Conservation (phyloP, 371 early-diverging fungal species). For the Dinochytrium kinnereticum region DNA sequence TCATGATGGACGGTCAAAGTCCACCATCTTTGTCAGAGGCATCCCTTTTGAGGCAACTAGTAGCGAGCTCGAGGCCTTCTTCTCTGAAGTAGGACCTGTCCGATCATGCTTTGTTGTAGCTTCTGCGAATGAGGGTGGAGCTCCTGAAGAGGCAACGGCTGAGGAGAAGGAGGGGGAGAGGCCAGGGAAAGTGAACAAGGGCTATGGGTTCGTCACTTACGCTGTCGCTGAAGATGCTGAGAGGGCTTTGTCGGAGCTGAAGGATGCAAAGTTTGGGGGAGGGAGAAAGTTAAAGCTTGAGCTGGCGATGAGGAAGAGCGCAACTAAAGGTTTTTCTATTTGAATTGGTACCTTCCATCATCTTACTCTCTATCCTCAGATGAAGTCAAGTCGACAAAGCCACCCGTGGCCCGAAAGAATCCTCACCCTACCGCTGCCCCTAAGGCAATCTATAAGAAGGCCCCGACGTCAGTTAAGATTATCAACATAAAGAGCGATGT, state of each 20-base stretch:
- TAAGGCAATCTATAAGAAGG: background rate
- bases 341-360: background rate
- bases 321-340: slow-evolving; percentile 4
- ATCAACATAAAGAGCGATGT: slow-evolving; percentile 47
- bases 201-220: slow-evolving; percentile 91
- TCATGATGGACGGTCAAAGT: slow-evolving; percentile 47
- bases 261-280: slow-evolving; percentile 68
- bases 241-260: slow-evolving; percentile 67
- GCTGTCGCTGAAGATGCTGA: slow-evolving; percentile 89
- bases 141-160: slow-evolving; percentile 29
- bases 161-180: slow-evolving; percentile 14
- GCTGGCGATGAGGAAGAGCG: slow-evolving; percentile 70
- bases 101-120: slow-evolving; percentile 87
- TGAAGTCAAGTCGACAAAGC: slow-evolving; percentile 20
- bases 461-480: slow-evolving; percentile 21
- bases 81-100: slow-evolving; percentile 87
- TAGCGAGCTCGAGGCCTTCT: slow-evolving; percentile 83
- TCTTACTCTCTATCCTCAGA: background rate
- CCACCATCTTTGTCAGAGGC: slow-evolving; percentile 85
- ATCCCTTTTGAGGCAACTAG: slow-evolving; percentile 82
- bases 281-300: slow-evolving; percentile 72
- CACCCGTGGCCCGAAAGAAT: slow-evolving; percentile 64
- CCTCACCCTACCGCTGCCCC: slow-evolving; percentile 51
- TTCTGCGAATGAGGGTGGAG: too few relatives aligned
- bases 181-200: slow-evolving; percentile 63